Percentiles rank a stretch among this genome's conserved stretches.
These are phyloP conservation scores for Sclerotiophoma versabilis DNA, from an alignment of 2,329 filamentous ascomycete genomes.

Conservation along the genomic window DNA sequence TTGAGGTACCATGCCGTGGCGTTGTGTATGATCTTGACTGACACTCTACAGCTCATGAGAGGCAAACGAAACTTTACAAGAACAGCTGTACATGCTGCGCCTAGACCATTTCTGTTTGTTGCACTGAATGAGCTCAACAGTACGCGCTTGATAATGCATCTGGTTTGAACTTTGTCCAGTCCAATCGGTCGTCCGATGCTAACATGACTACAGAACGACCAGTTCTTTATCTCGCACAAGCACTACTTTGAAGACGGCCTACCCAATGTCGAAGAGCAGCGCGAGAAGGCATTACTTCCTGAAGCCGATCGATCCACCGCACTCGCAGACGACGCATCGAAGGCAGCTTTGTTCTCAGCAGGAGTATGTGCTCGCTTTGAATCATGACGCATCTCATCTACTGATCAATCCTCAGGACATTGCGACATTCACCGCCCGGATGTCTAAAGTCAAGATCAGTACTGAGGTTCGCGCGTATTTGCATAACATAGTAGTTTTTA, in stretches of 20 bases:
- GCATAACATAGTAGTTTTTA: constrained; percentile 85
- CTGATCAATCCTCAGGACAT: constrained; percentile 55
- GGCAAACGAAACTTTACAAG: constrained; percentile 79
- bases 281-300: constrained; percentile 24
- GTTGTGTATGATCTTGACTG: constrained; percentile 4
- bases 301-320: constrained; percentile 41
- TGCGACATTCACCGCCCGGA: constrained; percentile 64
- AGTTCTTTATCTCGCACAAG: constrained; percentile 87
- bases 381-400: constrained; percentile 2
- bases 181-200: constrained; percentile 49
- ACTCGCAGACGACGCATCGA: constrained; percentile 21
- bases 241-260: constrained; percentile 77
- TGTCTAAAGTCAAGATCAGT: constrained; percentile 67
- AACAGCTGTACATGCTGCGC: constrained; percentile 75
- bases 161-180: constrained; percentile 36
- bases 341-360: constrained; percentile 51
- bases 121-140: constrained; percentile 66
- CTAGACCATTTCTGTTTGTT: constrained; percentile 80
- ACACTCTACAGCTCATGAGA: constrained; percentile 71
- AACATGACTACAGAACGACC: constrained; percentile 71
- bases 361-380: constrained; percentile 47
- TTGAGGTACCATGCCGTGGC: constrained; percentile 56
- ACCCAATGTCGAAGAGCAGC: constrained; percentile 72
- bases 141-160: constrained; percentile 50
- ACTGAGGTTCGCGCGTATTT: constrained; percentile 84